Evolutionary conservation across 2,329 filamentous ascomycete species (phyloP).

Genomic region (Clonostachys rosea): DNA sequence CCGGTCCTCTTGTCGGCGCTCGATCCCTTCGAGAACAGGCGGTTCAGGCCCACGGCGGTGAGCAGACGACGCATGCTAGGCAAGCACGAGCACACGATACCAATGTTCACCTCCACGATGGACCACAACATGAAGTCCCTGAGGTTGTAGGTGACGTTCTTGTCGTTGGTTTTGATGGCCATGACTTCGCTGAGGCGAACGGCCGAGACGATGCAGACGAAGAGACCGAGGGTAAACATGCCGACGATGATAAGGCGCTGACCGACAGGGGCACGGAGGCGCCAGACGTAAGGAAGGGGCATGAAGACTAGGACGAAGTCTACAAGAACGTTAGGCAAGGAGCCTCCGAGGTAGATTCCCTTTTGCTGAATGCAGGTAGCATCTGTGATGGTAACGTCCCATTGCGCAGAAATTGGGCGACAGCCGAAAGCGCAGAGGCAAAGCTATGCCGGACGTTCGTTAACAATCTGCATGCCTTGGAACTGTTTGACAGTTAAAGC

Average conservation of each 20-base stretch:
- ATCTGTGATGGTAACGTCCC: not conserved
- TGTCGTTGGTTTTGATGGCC: not conserved
- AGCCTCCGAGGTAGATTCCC: conserved; percentile 1
- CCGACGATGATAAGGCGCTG: not conserved
- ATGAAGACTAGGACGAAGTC: not conserved
- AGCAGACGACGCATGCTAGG: conserved; percentile 21
- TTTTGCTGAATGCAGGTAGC: conserved; percentile 1
- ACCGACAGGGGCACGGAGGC: not conserved
- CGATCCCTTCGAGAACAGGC: not conserved
- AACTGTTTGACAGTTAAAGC: not conserved
- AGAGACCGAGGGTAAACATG: not conserved
- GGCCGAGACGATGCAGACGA: not conserved
- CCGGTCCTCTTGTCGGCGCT: not conserved
- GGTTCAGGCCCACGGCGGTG: not conserved
- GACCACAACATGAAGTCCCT: conserved; percentile 16
- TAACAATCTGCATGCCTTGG: not conserved
- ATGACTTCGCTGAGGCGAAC: not conserved
- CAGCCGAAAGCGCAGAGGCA: conserved; percentile 1
- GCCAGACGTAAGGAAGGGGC: not conserved
- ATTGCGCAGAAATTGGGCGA: not conserved
- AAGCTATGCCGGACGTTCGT: not conserved
- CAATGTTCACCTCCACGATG: conserved; percentile 25
- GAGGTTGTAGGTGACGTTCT: not conserved
- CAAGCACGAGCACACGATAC: conserved; percentile 27
- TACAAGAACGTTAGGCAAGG: not conserved